Base-by-base conservation (phyloP, 2,329 filamentous ascomycete species). In the Nakataea oryzae region DNA sequence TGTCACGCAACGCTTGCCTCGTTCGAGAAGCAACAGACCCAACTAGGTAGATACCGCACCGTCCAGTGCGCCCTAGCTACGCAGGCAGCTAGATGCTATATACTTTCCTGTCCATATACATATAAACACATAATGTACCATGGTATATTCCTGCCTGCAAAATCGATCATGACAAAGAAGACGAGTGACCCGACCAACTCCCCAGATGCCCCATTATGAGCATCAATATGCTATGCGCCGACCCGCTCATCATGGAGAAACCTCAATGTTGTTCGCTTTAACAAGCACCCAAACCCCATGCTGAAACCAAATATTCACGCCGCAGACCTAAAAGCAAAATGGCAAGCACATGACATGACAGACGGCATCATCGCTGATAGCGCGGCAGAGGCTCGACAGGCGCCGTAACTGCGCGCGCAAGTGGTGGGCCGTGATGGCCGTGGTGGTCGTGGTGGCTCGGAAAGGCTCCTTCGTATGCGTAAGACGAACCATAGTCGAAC, bases 351-450 rank as follows among this genome's bases (percentile, higher is more conserved):
- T 29, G 26, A 29, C 26, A 14, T 17, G 17, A 56, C 24, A 14
- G 2, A 56, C 27, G 29, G 55, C 27, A 59, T 67, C 61, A 72
- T 60, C 70, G 61, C 60, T 72, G 70, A 66, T 73, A 73, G 57
- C 64, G 66, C 3, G 71, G 71, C 47, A 73, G 62, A 34, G 68
- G 68, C 64, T 73, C 71, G 13, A 59, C 60, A 17, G 60, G 60
- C 29, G 57, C 27, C 30, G 28, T 58, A 41, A 50, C 50, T 28
- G 59, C 29, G 12, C 55, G 32, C 28, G 57, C 32, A 11, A 62
- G 17, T 1, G 61, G 29, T 11, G 21, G 11, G 41, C 21, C 21
- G 7, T 50, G 41, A 50, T 50, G 41, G 21, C 41, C 17, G n/a
- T 3, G 8, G 41, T 50, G 41, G 21, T n/a, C 17, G n/a, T 3